Evolutionary conservation across 2,329 filamentous ascomycete species (phyloP).

Genomic region (Simplicillium aogashimaense): DNA sequence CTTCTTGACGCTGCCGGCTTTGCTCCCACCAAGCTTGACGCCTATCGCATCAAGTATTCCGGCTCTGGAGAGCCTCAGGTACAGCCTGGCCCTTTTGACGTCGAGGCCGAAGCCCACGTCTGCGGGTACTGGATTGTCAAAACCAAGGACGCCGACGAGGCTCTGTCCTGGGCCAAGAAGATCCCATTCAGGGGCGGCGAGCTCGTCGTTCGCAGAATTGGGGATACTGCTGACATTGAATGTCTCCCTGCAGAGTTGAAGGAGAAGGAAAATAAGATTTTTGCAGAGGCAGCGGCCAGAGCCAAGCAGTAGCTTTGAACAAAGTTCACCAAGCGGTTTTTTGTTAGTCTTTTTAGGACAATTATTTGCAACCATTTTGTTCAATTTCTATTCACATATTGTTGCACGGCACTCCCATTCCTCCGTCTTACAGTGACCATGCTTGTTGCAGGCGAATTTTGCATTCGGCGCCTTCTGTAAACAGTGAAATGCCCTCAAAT

Average conservation of each 20-base stretch:
- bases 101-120: slow-evolving; percentile 14
- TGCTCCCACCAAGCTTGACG: slow-evolving; percentile 12
- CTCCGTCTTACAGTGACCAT: too few relatives aligned
- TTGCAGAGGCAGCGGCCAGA: neutral
- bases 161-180: slow-evolving; percentile 19
- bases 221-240: slow-evolving; percentile 3
- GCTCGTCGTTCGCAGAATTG: slow-evolving; percentile 14
- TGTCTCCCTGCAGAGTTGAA: neutral
- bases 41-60: slow-evolving; percentile 17
- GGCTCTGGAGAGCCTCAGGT: slow-evolving; percentile 9
- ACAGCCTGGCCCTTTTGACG: slow-evolving; percentile 18
- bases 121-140: slow-evolving; percentile 21
- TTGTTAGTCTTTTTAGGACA: too few relatives aligned
- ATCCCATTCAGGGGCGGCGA: slow-evolving; percentile 16
- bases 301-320: too few relatives aligned
- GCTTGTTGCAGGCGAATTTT: too few relatives aligned
- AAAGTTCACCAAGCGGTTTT: too few relatives aligned
- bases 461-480: too few relatives aligned
- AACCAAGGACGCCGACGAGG: slow-evolving; percentile 16
- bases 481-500: too few relatives aligned
- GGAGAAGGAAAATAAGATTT: neutral
- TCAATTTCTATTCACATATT: too few relatives aligned
- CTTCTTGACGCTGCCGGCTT: slow-evolving; percentile 17
- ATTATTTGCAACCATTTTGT: too few relatives aligned
- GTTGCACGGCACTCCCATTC: too few relatives aligned